These are phyloP conservation scores for Candida coleopterorum DNA, from an alignment of 805 yeast genomes.

Conservation along the genomic window DNA sequence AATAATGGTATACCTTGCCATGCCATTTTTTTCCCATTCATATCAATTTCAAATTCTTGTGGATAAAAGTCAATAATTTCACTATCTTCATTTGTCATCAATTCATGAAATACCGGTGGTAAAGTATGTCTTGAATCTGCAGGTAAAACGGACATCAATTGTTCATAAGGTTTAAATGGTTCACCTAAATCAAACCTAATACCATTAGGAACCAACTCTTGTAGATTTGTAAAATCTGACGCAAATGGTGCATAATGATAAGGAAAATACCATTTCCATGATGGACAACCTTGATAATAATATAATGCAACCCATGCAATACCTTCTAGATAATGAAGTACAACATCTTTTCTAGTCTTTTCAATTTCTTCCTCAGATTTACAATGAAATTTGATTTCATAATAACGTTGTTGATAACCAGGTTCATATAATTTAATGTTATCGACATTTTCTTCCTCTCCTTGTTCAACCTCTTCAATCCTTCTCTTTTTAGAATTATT, in stretches of 20 bases:
- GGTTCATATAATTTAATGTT: conserved; percentile 75
- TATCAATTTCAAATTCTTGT: conserved; percentile 79
- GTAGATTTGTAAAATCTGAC: conserved; percentile 63
- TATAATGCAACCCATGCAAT: conserved; percentile 93
- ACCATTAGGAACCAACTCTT: conserved; percentile 37
- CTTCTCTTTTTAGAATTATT: conserved; percentile 9
- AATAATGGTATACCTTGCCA: conserved; percentile 93
- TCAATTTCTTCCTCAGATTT: conserved; percentile 50
- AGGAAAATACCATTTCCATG: conserved; percentile 98
- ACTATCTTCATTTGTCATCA: conserved; percentile 76
- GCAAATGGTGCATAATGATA: conserved; percentile 99
- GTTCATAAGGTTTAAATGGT: conserved; percentile 90
- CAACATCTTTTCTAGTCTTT: conserved; percentile 54
- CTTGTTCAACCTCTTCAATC: conserved; percentile 21
- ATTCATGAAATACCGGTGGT: conserved; percentile 73
- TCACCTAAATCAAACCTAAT: conserved; percentile 60
- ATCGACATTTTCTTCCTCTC: conserved; percentile 27
- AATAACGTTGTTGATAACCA: conserved; percentile 82
- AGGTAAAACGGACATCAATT: conserved; percentile 90
- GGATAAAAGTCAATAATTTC: conserved; percentile 92
- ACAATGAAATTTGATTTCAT: conserved; percentile 65
- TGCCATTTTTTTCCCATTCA: conserved; percentile 91
- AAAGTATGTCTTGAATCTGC: conserved; percentile 87
- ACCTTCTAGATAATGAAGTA: conserved; percentile 80
- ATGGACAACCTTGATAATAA: conserved; percentile 96